Base-by-base conservation (phyloP, 768 basidiomycete species). In the Tylopilus vinaceipallidus region DNA sequence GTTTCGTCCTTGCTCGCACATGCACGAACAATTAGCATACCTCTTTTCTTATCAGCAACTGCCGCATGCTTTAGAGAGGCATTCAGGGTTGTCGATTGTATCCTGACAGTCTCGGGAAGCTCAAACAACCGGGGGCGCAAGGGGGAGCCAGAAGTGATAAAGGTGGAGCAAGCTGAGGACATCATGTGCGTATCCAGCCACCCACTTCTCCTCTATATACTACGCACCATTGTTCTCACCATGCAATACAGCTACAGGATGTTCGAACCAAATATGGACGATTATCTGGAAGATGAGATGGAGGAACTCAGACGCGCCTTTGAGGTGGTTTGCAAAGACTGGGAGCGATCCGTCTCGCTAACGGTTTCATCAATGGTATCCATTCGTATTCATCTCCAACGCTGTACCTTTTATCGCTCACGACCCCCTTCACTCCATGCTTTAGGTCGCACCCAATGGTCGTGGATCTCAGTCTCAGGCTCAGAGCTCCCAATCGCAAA, bases 251-350 rank as follows among this genome's bases (percentile, higher is more conserved):
- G 93, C 12, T 95, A 91, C 66, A 81, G 78, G 39, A 97, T 98
- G 92, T 98, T 98, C 58, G 95, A 98, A 67, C 74, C 79, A 10
- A 89, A 95, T 65, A 97, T 98, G 91, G 95, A 97, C 63, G 95
- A 98, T 61, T 98, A 98, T 60, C 84, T 98, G 3, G 88, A 93
- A 52, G 93, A 98, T 62, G 95, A 99, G 66, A 78, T 87, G 6
- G 95, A 97, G 49, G 79, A 78, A 50, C 76, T 91, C 42, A 92
- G 92, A 60, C 77, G 75, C 5, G 72, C 77, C 0, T 81, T 97
- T 47, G 88, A 91, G 27, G 72, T 67, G 3, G 87, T 88, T 13
- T 94, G 88, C 64, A 80, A 80, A 50, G 75, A 72, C 1, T 98
- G 94, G 97, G 88, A 95, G 50, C 73, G 72, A 8, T 78, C 88